Evolutionary conservation across 306 rosid genomes (phyloP).

Genomic region (Astragalus glycyphyllos): DNA sequence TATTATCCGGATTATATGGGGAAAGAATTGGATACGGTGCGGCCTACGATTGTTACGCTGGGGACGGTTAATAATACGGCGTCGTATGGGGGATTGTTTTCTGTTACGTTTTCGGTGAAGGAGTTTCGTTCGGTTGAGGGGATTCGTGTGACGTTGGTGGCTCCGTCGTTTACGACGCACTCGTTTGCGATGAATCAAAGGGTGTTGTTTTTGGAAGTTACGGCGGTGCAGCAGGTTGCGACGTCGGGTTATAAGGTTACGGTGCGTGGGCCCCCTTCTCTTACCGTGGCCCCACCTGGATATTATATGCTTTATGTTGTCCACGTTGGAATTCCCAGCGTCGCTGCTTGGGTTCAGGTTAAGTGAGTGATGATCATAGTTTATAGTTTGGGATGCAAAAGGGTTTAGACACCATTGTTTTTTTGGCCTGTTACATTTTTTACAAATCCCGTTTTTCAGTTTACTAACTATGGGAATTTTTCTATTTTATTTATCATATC

Average conservation of each 20-base stretch:
- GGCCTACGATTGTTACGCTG: constrained; percentile 58
- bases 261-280: constrained; percentile 52
- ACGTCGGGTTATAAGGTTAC: constrained; percentile 47
- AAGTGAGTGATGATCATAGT: constrained; percentile 18
- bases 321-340: constrained; percentile 70
- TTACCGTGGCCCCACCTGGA: constrained; percentile 77
- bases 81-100: constrained; percentile 48
- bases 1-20: constrained; percentile 65
- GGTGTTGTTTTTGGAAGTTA: constrained; percentile 51
- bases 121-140: constrained; percentile 2
- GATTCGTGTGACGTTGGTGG: constrained; percentile 47
- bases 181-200: constrained; percentile 76
- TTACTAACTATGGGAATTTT: not conserved
- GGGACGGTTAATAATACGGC: constrained; percentile 39
- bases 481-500: constrained; percentile 34
- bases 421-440: not conserved
- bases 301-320: constrained; percentile 66
- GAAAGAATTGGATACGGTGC: not conserved
- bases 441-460: not conserved
- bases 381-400: no score
- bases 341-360: constrained; percentile 67
- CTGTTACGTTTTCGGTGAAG: constrained; percentile 50
- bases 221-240: constrained; percentile 35
- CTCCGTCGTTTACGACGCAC: constrained; percentile 81
- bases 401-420: not conserved